Conservation (phyloP, 345 rosid genomes). For the Physaria fendleri region DNA sequence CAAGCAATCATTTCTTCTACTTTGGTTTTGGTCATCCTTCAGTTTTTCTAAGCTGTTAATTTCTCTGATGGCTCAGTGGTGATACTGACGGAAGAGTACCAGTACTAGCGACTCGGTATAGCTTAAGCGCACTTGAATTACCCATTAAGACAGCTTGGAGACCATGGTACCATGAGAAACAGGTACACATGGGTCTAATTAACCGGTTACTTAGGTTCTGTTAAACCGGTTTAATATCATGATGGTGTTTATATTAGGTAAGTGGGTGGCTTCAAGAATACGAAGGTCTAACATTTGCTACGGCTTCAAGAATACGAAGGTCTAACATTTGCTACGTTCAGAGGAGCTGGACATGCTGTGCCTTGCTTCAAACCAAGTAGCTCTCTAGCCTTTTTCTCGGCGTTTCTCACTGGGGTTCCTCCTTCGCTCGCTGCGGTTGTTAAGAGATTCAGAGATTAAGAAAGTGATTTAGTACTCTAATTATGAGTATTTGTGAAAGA, state of each 20-base stretch:
- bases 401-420: slow-evolving; percentile 57
- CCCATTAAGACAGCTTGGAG: slow-evolving; percentile 73
- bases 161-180: slow-evolving; percentile 88
- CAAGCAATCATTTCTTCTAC: no score
- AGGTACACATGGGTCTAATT: slow-evolving; percentile 36
- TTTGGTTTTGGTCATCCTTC: no score
- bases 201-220: background rate
- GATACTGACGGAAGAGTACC: slow-evolving; percentile 99
- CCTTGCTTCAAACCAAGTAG: slow-evolving; percentile 79
- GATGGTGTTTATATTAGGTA: slow-evolving; percentile 37
- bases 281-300: slow-evolving; percentile 75
- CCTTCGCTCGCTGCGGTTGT: slow-evolving; percentile 37
- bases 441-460: background rate
- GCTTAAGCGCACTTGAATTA: slow-evolving; percentile 55
- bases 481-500: slow-evolving; percentile 3
- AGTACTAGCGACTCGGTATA: slow-evolving; percentile 75
- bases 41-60: background rate
- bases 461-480: slow-evolving; percentile 1
- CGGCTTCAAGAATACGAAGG: slow-evolving; percentile 89
- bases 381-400: slow-evolving; percentile 71
- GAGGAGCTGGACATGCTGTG: slow-evolving; percentile 99
- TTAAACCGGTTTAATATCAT: background rate
- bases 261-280: slow-evolving; percentile 96
- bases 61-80: slow-evolving; percentile 46
- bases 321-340: slow-evolving; percentile 75